Evolutionary conservation across 1,284 basidiomycete species (phyloP), one percentile per base, ranked within the genome.

Genomic region (Porphyrellus sp.): DNA sequence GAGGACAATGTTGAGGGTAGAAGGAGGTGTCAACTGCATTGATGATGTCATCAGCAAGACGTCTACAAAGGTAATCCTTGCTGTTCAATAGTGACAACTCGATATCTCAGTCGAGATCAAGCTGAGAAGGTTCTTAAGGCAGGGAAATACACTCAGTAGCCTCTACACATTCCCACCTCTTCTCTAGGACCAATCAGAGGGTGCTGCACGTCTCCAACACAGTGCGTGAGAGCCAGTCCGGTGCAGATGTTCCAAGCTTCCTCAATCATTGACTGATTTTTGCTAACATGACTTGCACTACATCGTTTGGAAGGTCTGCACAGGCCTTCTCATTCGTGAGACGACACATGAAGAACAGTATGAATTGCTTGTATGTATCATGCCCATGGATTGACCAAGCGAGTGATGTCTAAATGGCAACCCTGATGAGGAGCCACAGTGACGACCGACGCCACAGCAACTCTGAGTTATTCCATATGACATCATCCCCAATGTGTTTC

Each of bases 341-440:
- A 7, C 56, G 43, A 4, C 71, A 61, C 56, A 77, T 64, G 28
- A 77, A 60, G 46, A 70, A 75, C 2, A 72, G 51, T 62, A 79
- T 75, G 61, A 81, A 81, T 4, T 50, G 31, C 54, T 82, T 82
- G 65, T 81, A 82, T 0, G 57, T 56, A 18, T 28, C 41, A 30
- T 49, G 46, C 18, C 56, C 59, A 13, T 49, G 55, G 28, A 41
- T 42, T 16, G 50, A 24, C 7, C 50, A 47, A 15, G 51, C 43
- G 8, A 79, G 64, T 0, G 74, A 69, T 0, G 73, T 75, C 51
- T 81, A 79, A 12, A 81, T 53, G 1, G 55, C 53, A 18, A 76
- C 68, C 30, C 70, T 62, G 15, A 74, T 56, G 4, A 73, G 53
- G 13, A 75, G 67, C 72, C 74, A 74, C n/a, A n/a, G n/a, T n/a